Conservation (phyloP, 768 basidiomycete species). For the Suillus fuscotomentosus region DNA sequence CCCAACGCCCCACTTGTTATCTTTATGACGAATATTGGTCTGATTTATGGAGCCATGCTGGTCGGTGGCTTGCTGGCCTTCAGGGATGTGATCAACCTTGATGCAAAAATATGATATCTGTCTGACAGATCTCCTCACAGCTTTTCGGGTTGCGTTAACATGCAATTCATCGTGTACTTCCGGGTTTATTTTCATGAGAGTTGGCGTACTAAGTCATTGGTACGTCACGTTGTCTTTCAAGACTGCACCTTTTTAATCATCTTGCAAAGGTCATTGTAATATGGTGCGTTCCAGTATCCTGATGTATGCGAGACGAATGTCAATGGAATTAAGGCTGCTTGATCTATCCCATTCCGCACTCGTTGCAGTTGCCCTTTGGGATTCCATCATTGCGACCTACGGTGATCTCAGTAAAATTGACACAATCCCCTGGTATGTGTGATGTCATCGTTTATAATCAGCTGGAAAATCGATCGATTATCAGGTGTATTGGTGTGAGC, state of each 20-base stretch:
- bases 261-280: slow-evolving; percentile 16
- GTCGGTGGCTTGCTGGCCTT: slow-evolving; percentile 24
- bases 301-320: not conserved
- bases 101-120: not conserved
- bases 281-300: slow-evolving; percentile 13
- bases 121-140: slow-evolving; percentile 9
- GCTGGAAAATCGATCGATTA: not conserved
- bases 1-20: not conserved
- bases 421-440: slow-evolving; percentile 22
- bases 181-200: slow-evolving; percentile 15
- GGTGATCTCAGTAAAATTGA: slow-evolving; percentile 14
- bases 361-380: slow-evolving; percentile 21
- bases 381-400: slow-evolving; percentile 20
- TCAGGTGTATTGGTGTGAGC: slow-evolving; percentile 25
- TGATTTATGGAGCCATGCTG: slow-evolving; percentile 18
- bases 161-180: slow-evolving; percentile 26
- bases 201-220: slow-evolving; percentile 18
- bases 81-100: slow-evolving; percentile 8
- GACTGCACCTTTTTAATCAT: not conserved
- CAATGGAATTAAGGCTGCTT: slow-evolving; percentile 15
- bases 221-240: slow-evolving; percentile 6
- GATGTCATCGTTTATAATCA: not conserved
- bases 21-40: slow-evolving; percentile 9
- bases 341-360: slow-evolving; percentile 25
- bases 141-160: slow-evolving; percentile 24